phyloP scores from a whole-genome alignment of 1,284 basidiomycete species.

The Ceratobasidium theobromae region DNA sequence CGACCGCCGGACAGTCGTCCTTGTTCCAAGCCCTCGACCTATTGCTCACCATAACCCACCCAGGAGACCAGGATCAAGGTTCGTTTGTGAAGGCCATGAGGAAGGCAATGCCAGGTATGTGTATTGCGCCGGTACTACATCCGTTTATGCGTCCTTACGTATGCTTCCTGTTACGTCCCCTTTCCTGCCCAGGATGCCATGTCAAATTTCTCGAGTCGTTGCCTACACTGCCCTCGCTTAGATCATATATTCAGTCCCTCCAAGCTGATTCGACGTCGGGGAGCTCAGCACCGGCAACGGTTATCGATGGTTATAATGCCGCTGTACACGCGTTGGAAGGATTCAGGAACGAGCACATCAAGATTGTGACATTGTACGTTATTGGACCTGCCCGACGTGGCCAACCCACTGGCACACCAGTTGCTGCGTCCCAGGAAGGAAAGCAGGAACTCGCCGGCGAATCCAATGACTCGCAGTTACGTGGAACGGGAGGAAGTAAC shows the following conservation, averaged over 20 bases:
- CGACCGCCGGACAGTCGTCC: slow-evolving; percentile 20
- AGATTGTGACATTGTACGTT: slow-evolving; percentile 19
- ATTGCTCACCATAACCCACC: not conserved
- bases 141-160: not conserved
- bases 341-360: slow-evolving; percentile 21
- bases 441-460: no score
- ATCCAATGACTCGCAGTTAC: slow-evolving; percentile 1
- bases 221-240: slow-evolving; percentile 2
- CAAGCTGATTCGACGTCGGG: not conserved
- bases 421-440: no score
- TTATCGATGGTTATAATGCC: slow-evolving; percentile 1
- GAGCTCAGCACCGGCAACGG: not conserved
- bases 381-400: slow-evolving; percentile 17
- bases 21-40: slow-evolving; percentile 20
- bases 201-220: slow-evolving; percentile 10
- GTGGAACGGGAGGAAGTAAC: slow-evolving; percentile 18
- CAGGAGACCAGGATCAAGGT: not conserved
- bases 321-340: not conserved
- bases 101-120: slow-evolving; percentile 16
- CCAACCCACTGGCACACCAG: not conserved
- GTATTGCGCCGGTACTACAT: not conserved
- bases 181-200: not conserved
- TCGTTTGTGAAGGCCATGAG: slow-evolving; percentile 10
- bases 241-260: not conserved
- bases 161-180: not conserved